Evolutionary conservation across 2,329 filamentous ascomycete species (phyloP), one percentile per base, ranked within the genome.

Genomic region (Clarireedia hainanense): DNA sequence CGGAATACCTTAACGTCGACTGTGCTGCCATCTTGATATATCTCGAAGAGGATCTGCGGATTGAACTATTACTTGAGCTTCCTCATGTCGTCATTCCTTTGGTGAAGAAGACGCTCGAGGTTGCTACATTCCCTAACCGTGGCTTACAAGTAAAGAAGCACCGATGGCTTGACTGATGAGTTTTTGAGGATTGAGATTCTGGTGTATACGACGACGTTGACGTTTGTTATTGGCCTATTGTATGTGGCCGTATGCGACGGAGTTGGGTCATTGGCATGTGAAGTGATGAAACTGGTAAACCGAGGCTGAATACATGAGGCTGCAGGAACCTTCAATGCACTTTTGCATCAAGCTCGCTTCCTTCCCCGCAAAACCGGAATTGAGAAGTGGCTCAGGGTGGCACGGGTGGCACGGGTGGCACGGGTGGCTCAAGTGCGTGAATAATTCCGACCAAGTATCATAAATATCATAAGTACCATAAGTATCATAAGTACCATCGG

Each of bases 1-100:
- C 84, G 71, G 88, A 80, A 63, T 82, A 79, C 63, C 84, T 83
- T 64, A 96, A 78, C 5, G 88, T 96, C 55, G 92, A 96, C 75
- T 95, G 91, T 61, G 79, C 86, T 60, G 90, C 89, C 92, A 96
- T 96, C 40, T 36, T 50, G n/a, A 26, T 20, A 9, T 36, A 43
- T 43, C 10, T 43, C 20, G 7, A 24, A 37, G 5, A 6, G 26
- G 17, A 20, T 50, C 37, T 50, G 52, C 46, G 37, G 49, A 42
- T 42, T 50, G 14, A 9, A 50, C 20, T 50, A 39, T 47, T 55
- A 55, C 37, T 20, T 50, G 20, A 30, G 34, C 52, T 43, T 50
- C 52, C 30, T 49, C 52, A 55, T 50, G 23, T 50, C 52, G 40
- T 50, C 52, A 47, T 34, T 43, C 47, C 17, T 34, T 34, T 20